A percentile compares a stretch with the other conserved stretches of the same genome.
phyloP scores from a whole-genome alignment of 495 filamentous ascomycete genomes.

The Aspergillus homomorphus region DNA sequence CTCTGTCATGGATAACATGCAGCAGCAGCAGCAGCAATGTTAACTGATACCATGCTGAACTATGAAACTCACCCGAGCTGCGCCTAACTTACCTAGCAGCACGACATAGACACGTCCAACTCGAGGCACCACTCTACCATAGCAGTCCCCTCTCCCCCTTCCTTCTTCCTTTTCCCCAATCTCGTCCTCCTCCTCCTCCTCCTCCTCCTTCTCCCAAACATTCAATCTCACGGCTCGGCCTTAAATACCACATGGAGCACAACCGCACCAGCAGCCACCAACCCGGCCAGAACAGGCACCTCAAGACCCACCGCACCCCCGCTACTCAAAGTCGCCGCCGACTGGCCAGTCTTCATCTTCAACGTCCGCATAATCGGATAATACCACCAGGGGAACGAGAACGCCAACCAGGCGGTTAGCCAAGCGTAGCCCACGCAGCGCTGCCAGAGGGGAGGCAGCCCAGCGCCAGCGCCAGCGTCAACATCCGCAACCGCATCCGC shows the following conservation, averaged over 20 bases:
- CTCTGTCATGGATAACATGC: too few relatives aligned
- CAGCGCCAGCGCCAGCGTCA: neutral
- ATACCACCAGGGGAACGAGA: conserved; percentile 6
- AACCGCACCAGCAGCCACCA: conserved; percentile 1
- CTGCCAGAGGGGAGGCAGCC: neutral
- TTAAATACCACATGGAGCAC: neutral
- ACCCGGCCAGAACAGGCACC: neutral
- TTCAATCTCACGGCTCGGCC: neutral
- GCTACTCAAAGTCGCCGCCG: neutral
- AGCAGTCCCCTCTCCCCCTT: too few relatives aligned
- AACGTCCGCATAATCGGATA: conserved; percentile 5
- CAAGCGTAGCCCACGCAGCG: conserved; percentile 16
- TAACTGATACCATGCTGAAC: too few relatives aligned
- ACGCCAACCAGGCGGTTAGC: conserved; percentile 11
- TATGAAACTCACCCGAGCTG: too few relatives aligned
- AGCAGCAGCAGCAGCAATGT: too few relatives aligned
- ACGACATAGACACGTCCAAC: too few relatives aligned
- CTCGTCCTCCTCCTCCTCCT: too few relatives aligned
- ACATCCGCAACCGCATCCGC: too few relatives aligned
- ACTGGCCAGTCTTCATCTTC: neutral
- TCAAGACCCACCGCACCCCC: neutral
- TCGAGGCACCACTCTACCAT: too few relatives aligned
- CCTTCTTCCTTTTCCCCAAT: too few relatives aligned
- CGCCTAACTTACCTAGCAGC: too few relatives aligned
- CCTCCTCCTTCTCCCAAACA: too few relatives aligned